Base-by-base conservation (phyloP, 148 eudicot genomes). In the Fagopyrum homotropicum region DNA sequence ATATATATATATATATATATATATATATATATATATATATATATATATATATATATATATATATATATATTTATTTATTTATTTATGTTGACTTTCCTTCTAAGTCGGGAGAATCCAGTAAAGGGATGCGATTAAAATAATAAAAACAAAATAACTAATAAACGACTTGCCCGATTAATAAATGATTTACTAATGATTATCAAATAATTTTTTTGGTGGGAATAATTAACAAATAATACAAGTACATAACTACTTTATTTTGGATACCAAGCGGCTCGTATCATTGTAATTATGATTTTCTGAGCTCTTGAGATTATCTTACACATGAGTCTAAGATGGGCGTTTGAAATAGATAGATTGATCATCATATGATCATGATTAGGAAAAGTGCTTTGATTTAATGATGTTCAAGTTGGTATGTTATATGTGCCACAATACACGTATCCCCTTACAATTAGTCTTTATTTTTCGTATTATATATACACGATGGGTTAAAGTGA, bases 341-440 rank as follows among this genome's bases (percentile, higher is more conserved):
- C 14, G 69, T 64, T 35, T 29, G 43, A 12, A 12, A 16, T 57
- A 0, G 7, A 45, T 64, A 64, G 45, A 64, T 40, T 64, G 46
- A 14, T 40, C 19, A 12, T 14, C 70, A 64, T 35, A 66, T 14
- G 19, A 66, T 66, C 71, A 66, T 66, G 71, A 66, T 66, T 66
- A 43, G 19, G 46, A 40, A 66, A 40, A 66, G 71, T 66, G 47
- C 40, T 43, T 4, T 66, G 6, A 14, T 40, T 12, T 66, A 66
- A 40, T 35, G 45, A 66, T 66, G 71, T 17, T 66, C 71, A 40
- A 64, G 69, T 64, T 64, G 69, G 71, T 6, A n/a, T 35, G 40
- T 35, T 2, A 35, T 35, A 35, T 66, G 71, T 66, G 46, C 71
- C 46, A 66, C 46, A 45, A 66, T 15, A 16, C 46, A 64, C 19